Evolutionary conservation across 2,329 filamentous ascomycete genomes (phyloP), one percentile per base, ranked within the genome.

Genomic region (Alternaria tenuissima): DNA sequence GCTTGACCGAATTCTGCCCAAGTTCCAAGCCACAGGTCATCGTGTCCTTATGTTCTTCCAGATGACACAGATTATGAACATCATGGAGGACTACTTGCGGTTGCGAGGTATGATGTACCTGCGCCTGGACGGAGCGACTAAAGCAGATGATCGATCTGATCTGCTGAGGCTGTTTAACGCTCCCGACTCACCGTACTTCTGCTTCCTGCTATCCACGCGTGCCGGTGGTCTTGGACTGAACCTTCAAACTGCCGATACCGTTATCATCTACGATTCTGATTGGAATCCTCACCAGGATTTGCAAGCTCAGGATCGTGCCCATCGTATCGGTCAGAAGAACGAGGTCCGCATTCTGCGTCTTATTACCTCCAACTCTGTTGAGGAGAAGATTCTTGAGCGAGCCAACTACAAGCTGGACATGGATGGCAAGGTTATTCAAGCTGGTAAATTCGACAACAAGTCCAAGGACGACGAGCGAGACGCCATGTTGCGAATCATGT

Each of bases 41-140:
- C 91, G 95, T 80, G 93, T 98, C 28, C 85, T 99, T 78, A 98
- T 99, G 91, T 99, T 99, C 87, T 99, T 99, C 86, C 95, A 99
- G 79, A 99, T 99, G 95, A 99, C 95, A 4, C 94, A 96, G 63
- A 99, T 99, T 77, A 99, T 99, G 95, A 97, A 99, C 81, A 99
- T 99, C 74, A 98, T 99, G 95, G 95, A 99, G 72, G 95, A 99
- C 78, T 99, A 96, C 78, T 81, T 99, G 64, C 90, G 94, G 4
- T 90, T 93, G 74, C 88, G 92, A 66, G 91, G 90, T 47, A 85
- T 97, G 68, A 86, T 91, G 73, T 99, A 96, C 77, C 85, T 99
- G 67, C 93, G 95, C 77, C 85, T 99, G 61, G 95, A 99, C 74
- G 95, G 95, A 83, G 95, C 93, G 0, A 99, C 95, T 46, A 99